Conservation (phyloP, 73 alveolate genomes). For the Paramecium bursaria region DNA sequence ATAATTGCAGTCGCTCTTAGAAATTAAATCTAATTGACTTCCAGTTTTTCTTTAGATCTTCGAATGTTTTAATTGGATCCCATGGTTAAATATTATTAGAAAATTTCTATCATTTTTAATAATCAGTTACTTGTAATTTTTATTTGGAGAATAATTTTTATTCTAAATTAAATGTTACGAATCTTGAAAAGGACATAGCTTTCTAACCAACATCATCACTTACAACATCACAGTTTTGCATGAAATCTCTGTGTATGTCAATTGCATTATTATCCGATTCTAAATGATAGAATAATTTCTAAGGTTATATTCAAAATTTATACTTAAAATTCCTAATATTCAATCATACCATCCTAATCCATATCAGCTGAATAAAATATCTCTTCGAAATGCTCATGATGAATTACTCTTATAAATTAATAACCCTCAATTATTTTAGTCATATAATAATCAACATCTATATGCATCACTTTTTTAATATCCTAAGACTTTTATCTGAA, state of each 20-base stretch:
- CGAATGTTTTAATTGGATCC: constrained; percentile 31
- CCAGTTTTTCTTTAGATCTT: constrained; percentile 28
- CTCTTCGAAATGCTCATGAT: constrained; percentile 57
- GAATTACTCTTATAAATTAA: constrained; percentile 1
- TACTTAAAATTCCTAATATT: constrained; percentile 22
- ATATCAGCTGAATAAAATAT: constrained; percentile 57
- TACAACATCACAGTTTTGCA: constrained; percentile 33
- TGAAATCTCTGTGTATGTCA: neutral
- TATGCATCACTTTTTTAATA: neutral
- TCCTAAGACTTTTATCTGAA: neutral
- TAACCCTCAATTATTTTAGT: constrained; percentile 9
- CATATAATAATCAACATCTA: constrained; percentile 37
- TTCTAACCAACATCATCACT: constrained; percentile 30
- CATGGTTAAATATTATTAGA: neutral
- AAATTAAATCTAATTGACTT: neutral
- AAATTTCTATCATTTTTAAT: neutral
- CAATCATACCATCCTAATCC: constrained; percentile 64
- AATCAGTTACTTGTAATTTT: neutral
- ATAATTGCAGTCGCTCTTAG: neutral
- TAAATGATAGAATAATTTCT: constrained; percentile 28
- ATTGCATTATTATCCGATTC: constrained; percentile 14
- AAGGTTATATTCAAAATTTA: too few relatives aligned
- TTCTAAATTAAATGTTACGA: constrained; percentile 43
- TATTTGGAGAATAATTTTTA: constrained; percentile 28
- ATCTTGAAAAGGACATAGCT: constrained; percentile 51